phyloP scores from a whole-genome alignment of 2,329 filamentous ascomycete genomes.

The Camillea tinctor region DNA sequence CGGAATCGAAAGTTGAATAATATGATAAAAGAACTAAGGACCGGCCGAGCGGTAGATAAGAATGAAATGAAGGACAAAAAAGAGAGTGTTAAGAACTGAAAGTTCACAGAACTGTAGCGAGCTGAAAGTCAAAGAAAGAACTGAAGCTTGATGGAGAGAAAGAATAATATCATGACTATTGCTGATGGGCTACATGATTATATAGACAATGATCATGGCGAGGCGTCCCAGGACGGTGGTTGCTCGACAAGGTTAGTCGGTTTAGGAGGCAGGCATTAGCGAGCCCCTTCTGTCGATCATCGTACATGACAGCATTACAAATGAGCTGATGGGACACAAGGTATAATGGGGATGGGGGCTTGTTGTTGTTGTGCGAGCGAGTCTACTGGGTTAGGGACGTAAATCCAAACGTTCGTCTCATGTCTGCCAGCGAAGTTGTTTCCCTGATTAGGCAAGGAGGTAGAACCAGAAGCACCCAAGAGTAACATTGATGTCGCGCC shows the following conservation, averaged over 20 bases:
- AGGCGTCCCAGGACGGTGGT: conserved; percentile 2
- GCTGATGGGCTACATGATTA: conserved; percentile 14
- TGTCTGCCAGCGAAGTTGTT: background rate
- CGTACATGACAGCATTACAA: conserved; percentile 9
- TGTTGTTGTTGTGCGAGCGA: conserved; percentile 7
- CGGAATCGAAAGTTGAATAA: conserved; percentile 13
- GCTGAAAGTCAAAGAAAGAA: conserved; percentile 29
- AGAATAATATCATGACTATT: conserved; percentile 9
- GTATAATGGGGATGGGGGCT: conserved; percentile 18
- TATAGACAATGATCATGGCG: conserved; percentile 19
- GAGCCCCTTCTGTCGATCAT: conserved; percentile 29
- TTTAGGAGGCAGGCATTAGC: conserved; percentile 13
- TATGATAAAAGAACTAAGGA: conserved; percentile 19
- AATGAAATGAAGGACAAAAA: conserved; percentile 29
- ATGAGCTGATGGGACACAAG: conserved; percentile 13
- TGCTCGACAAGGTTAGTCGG: conserved; percentile 4
- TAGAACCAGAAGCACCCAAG: background rate
- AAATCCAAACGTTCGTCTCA: conserved; percentile 18
- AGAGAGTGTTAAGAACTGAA: conserved; percentile 34
- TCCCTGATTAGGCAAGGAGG: background rate
- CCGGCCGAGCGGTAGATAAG: conserved; percentile 30
- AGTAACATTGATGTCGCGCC: background rate
- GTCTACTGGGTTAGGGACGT: background rate
- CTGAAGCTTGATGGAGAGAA: conserved; percentile 25
- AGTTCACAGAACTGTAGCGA: conserved; percentile 39